phyloP scores from a whole-genome alignment of 371 early-diverging fungal species.

The Mucor irregularis region DNA sequence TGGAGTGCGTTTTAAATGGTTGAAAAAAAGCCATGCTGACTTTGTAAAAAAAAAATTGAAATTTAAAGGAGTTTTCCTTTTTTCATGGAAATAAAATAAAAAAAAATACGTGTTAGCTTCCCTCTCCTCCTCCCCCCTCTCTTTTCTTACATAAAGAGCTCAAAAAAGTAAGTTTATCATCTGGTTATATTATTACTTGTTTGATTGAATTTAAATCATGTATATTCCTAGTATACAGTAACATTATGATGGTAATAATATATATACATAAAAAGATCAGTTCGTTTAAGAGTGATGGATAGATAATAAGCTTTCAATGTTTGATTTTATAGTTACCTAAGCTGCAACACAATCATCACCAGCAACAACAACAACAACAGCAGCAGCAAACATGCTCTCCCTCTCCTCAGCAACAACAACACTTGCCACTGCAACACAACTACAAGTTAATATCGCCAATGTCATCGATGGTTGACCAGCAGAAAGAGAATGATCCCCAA shows the following conservation, averaged over 20 bases:
- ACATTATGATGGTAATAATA: not conserved
- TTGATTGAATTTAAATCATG: not conserved
- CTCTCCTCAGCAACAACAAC: not conserved
- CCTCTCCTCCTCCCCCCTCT: not conserved
- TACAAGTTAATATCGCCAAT: not conserved
- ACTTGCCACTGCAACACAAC: not conserved
- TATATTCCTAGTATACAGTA: not conserved
- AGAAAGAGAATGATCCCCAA: not conserved
- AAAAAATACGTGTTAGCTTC: no score
- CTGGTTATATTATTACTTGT: not conserved
- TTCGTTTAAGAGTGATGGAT: no score
- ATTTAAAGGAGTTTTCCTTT: slow-evolving; percentile 1
- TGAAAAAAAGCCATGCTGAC: no score
- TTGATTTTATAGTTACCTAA: no score
- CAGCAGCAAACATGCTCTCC: not conserved
- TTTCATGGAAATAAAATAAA: no score
- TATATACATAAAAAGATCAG: no score
- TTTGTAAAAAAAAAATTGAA: slow-evolving; percentile 1
- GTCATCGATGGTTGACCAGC: not conserved
- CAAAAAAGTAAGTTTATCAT: not conserved
- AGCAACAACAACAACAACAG: no score
- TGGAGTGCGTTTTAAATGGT: no score
- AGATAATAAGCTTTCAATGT: no score
- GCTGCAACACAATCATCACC: not conserved
- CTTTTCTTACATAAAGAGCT: not conserved